Evolutionary conservation across 2,329 filamentous ascomycete genomes (phyloP).

Genomic region (Ophiostoma himal-ulmi): DNA sequence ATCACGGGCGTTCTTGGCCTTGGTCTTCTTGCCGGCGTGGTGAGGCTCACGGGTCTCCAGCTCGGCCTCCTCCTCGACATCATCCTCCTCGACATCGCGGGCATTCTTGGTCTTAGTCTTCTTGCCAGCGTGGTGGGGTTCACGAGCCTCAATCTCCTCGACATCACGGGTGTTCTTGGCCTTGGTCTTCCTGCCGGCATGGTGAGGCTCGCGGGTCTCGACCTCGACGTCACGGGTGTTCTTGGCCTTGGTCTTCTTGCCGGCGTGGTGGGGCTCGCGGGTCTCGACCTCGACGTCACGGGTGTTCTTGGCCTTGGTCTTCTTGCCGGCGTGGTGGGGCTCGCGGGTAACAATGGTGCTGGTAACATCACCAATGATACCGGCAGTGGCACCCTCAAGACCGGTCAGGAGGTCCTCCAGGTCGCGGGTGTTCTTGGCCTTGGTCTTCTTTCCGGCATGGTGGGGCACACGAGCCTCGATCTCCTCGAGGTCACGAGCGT

Average conservation of each 20-base stretch:
- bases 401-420: conserved; percentile 15
- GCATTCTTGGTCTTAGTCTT: neutral
- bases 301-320: conserved; percentile 7
- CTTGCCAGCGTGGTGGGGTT: conserved; percentile 29
- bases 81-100: conserved; percentile 11
- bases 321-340: conserved; percentile 29
- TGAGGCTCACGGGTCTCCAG: conserved; percentile 24
- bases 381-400: conserved; percentile 20
- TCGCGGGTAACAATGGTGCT: conserved; percentile 25
- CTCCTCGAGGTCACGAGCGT: neutral
- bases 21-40: conserved; percentile 25
- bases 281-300: conserved; percentile 22
- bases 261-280: conserved; percentile 28
- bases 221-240: neutral
- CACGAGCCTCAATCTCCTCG: conserved; percentile 19
- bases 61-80: conserved; percentile 12
- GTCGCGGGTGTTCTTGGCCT: conserved; percentile 19
- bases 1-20: conserved; percentile 9
- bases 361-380: neutral
- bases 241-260: conserved; percentile 22
- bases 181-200: conserved; percentile 24
- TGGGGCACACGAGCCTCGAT: conserved; percentile 19
- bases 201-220: conserved; percentile 19
- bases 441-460: conserved; percentile 24
- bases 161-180: conserved; percentile 17